Conservation (phyloP, 768 basidiomycete genomes). For the Leccinum obscurum region DNA sequence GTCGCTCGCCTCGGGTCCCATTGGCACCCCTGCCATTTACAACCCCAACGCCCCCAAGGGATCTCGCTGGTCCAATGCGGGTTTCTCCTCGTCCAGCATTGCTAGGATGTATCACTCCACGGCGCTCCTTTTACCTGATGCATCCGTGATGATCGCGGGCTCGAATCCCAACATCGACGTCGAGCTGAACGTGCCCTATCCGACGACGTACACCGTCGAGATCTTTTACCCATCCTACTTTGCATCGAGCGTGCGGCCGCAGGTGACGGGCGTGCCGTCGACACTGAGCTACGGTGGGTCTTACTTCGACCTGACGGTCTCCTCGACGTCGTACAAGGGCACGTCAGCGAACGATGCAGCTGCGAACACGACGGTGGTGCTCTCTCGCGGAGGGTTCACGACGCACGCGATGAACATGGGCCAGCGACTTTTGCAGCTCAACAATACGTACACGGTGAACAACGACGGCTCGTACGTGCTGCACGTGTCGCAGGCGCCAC, state of each 20-base stretch:
- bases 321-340: slow-evolving; percentile 64
- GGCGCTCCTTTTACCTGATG: slow-evolving; percentile 87
- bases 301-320: slow-evolving; percentile 73
- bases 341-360: slow-evolving; percentile 63
- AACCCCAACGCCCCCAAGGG: slow-evolving; percentile 74
- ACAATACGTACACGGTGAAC: slow-evolving; percentile 83
- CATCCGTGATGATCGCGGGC: slow-evolving; percentile 84
- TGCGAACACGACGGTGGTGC: slow-evolving; percentile 69
- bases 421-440: slow-evolving; percentile 77
- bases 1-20: slow-evolving; percentile 78
- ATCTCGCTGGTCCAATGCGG: slow-evolving; percentile 68
- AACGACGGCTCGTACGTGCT: slow-evolving; percentile 73
- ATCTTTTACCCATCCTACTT: slow-evolving; percentile 94
- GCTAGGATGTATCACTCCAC: slow-evolving; percentile 90
- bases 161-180: slow-evolving; percentile 93
- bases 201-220: slow-evolving; percentile 81
- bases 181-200: slow-evolving; percentile 57
- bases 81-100: slow-evolving; percentile 60
- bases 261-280: slow-evolving; percentile 66
- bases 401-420: slow-evolving; percentile 91
- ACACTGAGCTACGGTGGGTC: slow-evolving; percentile 82
- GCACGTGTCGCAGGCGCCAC: slow-evolving; percentile 80
- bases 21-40: slow-evolving; percentile 80
- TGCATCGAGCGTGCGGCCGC: slow-evolving; percentile 64
- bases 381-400: slow-evolving; percentile 84